Percentiles rank a stretch among this genome's conserved stretches.
Evolutionary conservation across 2,329 filamentous ascomycete species (phyloP).

Genomic region (Colletotrichum sp.): DNA sequence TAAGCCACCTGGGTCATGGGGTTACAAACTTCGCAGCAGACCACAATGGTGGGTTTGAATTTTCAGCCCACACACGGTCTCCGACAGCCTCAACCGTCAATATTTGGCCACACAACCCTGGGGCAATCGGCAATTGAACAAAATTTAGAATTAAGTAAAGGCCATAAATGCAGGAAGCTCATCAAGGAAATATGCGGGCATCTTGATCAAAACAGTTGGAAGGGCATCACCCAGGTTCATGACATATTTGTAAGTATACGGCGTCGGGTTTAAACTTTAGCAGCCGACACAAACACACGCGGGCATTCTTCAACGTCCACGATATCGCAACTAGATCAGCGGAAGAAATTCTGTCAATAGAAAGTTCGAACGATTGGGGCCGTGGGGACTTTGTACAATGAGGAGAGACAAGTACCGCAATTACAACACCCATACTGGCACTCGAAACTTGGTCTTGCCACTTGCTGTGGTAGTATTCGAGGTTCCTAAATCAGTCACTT

Average conservation of each 20-base stretch:
- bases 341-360: neutral
- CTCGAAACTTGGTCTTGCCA: neutral
- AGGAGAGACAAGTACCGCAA: neutral
- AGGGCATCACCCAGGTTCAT: too few species aligned
- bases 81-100: neutral
- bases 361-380: neutral
- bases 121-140: neutral
- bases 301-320: neutral
- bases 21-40: neutral
- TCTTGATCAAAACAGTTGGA: neutral
- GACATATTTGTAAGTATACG: too few species aligned
- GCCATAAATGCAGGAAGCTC: neutral
- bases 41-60: neutral
- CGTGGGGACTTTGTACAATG: neutral
- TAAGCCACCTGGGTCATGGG: neutral
- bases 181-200: neutral
- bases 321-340: neutral
- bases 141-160: neutral
- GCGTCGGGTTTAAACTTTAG: neutral
- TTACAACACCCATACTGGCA: neutral
- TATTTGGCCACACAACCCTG: neutral
- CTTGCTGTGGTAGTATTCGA: neutral
- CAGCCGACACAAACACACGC: neutral
- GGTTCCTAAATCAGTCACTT: neutral
- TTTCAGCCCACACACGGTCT: neutral